phyloP scores from a whole-genome alignment of 768 basidiomycete genomes.

The Steccherinum ochraceum region DNA sequence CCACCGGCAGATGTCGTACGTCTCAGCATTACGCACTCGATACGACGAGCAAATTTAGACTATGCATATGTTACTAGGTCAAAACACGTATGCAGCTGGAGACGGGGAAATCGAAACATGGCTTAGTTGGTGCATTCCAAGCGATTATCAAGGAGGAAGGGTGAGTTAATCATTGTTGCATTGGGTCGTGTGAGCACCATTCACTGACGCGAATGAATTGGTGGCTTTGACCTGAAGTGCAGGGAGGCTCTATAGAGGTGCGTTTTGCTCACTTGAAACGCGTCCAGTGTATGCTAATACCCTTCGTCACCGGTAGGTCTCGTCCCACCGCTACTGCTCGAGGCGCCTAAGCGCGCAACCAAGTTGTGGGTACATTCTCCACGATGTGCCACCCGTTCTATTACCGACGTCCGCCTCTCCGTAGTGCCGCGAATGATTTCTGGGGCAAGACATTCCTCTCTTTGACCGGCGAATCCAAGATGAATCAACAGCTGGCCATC shows the following conservation, averaged over 20 bases:
- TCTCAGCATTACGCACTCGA: no score
- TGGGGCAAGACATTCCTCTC: conserved; percentile 82
- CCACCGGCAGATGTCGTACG: conserved; percentile 74
- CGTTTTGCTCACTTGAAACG: conserved; percentile 2
- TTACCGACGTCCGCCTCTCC: conserved; percentile 5
- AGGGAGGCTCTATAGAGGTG: conserved; percentile 86
- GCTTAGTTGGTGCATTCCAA: conserved; percentile 77
- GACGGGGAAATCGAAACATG: conserved; percentile 67
- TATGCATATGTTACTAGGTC: conserved; percentile 62
- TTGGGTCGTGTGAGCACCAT: conserved; percentile 12
- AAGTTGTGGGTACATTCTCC: conserved; percentile 64
- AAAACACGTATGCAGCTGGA: conserved; percentile 99
- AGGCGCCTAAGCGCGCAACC: conserved; percentile 97
- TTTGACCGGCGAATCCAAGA: conserved; percentile 65
- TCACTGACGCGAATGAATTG: background rate
- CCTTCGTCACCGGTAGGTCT: conserved; percentile 46
- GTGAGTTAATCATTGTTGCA: conserved; percentile 35
- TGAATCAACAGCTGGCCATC: conserved; percentile 85
- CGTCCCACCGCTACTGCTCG: conserved; percentile 90
- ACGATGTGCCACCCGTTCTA: no score
- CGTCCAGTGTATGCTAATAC: background rate
- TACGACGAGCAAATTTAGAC: conserved; percentile 1
- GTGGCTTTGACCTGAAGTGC: conserved; percentile 34
- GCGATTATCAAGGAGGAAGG: conserved; percentile 88
- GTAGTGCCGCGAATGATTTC: conserved; percentile 83